These are phyloP conservation scores for Pseudozyma sp. DNA, from an alignment of 1,284 basidiomycete species.

Conservation along the genomic window DNA sequence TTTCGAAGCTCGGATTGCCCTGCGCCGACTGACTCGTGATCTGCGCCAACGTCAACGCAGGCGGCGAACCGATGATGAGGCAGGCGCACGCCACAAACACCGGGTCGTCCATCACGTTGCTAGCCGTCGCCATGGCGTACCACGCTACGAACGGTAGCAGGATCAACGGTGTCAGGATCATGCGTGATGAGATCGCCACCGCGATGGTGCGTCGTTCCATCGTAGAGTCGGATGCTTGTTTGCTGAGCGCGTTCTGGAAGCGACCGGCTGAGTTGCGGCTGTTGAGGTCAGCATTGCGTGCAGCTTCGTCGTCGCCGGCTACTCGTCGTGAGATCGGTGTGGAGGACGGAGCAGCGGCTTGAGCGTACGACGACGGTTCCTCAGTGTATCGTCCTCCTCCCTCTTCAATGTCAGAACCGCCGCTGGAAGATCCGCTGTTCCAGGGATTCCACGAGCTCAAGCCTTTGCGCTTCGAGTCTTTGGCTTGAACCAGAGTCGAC, in stretches of 20 bases:
- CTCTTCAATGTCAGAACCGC: constrained; percentile 40
- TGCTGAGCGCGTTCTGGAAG: constrained; percentile 24
- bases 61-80: constrained; percentile 80
- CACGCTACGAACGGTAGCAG: constrained; percentile 70
- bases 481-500: constrained; percentile 39
- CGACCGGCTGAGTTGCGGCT: constrained; percentile 31
- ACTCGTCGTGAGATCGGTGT: background rate
- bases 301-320: constrained; percentile 18
- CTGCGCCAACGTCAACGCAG: constrained; percentile 75
- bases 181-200: constrained; percentile 81
- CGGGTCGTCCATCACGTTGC: constrained; percentile 72
- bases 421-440: constrained; percentile 35
- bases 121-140: constrained; percentile 42
- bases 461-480: constrained; percentile 28
- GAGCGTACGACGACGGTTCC: constrained; percentile 23
- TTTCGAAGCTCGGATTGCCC: constrained; percentile 87
- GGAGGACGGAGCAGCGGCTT: background rate
- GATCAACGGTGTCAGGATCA: constrained; percentile 85
- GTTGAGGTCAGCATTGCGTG: constrained; percentile 49
- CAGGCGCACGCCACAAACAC: constrained; percentile 85
- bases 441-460: constrained; percentile 56
- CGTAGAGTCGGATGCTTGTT: constrained; percentile 14
- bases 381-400: constrained; percentile 23
- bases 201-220: constrained; percentile 78
- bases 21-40: constrained; percentile 81